A percentile compares a stretch with the other conserved stretches of the same genome.
phyloP scores from a whole-genome alignment of 2,329 filamentous ascomycete species.

The Aspergillus sp. region DNA sequence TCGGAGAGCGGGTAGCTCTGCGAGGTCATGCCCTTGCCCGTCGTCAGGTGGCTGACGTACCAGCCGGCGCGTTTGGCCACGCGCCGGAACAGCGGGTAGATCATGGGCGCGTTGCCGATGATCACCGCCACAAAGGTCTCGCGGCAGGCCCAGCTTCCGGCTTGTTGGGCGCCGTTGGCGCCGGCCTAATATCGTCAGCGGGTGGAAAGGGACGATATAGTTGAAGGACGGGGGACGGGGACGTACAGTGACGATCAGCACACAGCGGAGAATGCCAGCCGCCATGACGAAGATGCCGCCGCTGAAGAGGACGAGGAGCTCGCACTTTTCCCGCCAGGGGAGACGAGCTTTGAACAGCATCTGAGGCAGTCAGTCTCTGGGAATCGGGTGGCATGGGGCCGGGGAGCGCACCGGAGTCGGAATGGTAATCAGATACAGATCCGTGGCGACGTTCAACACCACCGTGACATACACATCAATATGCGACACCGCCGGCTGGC shows the following conservation, averaged over 20 bases:
- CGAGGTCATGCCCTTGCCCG: slow-evolving; percentile 13
- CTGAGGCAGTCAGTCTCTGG: slow-evolving; percentile 21
- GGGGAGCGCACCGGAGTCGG: slow-evolving; percentile 50
- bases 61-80: slow-evolving; percentile 24
- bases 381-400: not conserved
- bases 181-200: slow-evolving; percentile 22
- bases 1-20: slow-evolving; percentile 26
- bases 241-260: slow-evolving; percentile 48
- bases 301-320: slow-evolving; percentile 55
- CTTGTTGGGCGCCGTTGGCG: slow-evolving; percentile 39
- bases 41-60: slow-evolving; percentile 16
- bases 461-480: slow-evolving; percentile 54
- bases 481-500: slow-evolving; percentile 52
- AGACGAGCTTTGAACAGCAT: slow-evolving; percentile 57
- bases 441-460: slow-evolving; percentile 55
- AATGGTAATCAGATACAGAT: slow-evolving; percentile 60
- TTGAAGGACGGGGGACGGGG: not conserved
- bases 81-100: slow-evolving; percentile 37
- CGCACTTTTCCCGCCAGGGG: slow-evolving; percentile 50
- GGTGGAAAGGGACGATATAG: no score
- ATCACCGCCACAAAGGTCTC: slow-evolving; percentile 48
- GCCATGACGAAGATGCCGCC: slow-evolving; percentile 58
- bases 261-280: slow-evolving; percentile 54
- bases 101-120: slow-evolving; percentile 44
- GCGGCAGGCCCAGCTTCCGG: slow-evolving; percentile 45